Percentiles rank a stretch among this genome's conserved stretches.
Evolutionary conservation across 192 early-diverging fungal genomes (phyloP).

Genomic region (Irineochytrium annulatum): DNA sequence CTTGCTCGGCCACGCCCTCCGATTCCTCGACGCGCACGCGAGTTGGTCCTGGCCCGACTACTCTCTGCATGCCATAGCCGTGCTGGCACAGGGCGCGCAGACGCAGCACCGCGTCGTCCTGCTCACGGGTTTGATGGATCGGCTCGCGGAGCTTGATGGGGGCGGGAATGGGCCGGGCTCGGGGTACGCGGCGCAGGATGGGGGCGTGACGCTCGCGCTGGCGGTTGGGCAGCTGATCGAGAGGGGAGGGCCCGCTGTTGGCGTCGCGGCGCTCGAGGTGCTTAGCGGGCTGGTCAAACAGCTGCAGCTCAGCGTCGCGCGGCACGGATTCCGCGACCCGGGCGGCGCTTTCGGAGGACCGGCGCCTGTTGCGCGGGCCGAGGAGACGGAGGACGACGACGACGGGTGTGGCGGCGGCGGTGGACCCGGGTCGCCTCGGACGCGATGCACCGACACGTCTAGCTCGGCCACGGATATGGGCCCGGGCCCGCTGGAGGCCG

Average conservation of each 20-base stretch:
- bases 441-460: too few relatives aligned
- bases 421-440: too few relatives aligned
- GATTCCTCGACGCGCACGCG: slow-evolving; percentile 20
- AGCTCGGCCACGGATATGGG: too few relatives aligned
- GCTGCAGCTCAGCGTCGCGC: not conserved
- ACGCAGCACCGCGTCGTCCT: slow-evolving; percentile 29
- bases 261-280: slow-evolving; percentile 30
- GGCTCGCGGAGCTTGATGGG: not conserved
- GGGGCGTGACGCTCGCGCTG: too few relatives aligned
- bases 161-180: not conserved
- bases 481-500: too few relatives aligned
- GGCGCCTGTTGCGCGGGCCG: too few relatives aligned
- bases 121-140: slow-evolving; percentile 22
- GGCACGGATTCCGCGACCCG: not conserved
- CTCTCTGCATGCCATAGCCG: slow-evolving; percentile 10
- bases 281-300: slow-evolving; percentile 26
- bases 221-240: too few relatives aligned
- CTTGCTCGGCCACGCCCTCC: not conserved
- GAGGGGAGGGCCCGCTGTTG: too few relatives aligned
- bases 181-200: slow-evolving; percentile 14
- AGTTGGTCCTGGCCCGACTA: slow-evolving; percentile 7
- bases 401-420: too few relatives aligned
- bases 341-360: too few relatives aligned
- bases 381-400: too few relatives aligned
- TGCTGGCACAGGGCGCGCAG: slow-evolving; percentile 8